phyloP scores from a whole-genome alignment of 176 grass and related monocot species.

The Oryza rufipogon region DNA sequence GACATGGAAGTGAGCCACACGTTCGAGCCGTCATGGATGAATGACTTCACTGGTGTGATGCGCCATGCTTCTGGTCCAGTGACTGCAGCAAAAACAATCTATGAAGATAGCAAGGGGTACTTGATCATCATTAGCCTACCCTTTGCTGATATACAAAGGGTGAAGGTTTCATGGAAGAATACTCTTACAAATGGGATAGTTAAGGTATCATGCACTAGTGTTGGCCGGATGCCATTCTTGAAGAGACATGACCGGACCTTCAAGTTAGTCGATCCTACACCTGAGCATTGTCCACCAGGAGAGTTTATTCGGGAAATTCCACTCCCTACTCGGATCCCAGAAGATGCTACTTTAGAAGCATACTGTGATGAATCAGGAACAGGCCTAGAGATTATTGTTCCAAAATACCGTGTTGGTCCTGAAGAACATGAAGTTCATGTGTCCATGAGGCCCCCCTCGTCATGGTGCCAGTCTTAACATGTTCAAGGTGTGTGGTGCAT shows the following conservation, averaged over 20 bases:
- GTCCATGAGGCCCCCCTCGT: constrained; percentile 73
- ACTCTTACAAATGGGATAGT: constrained; percentile 79
- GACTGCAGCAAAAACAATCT: constrained; percentile 90
- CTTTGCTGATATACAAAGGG: constrained; percentile 76
- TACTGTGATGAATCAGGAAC: constrained; percentile 85
- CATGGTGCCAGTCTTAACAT: constrained; percentile 63
- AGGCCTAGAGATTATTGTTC: constrained; percentile 85
- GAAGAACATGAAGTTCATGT: constrained; percentile 98
- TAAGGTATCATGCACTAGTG: constrained; percentile 75
- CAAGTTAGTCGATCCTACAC: constrained; percentile 70
- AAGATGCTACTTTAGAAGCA: constrained; percentile 84
- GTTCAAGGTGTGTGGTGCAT: constrained; percentile 52
- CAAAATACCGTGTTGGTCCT: constrained; percentile 76
- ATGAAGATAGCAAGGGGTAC: constrained; percentile 88
- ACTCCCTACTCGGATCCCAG: constrained; percentile 81
- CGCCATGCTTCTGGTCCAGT: constrained; percentile 75
- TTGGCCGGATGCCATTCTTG: constrained; percentile 65
- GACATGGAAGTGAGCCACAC: constrained; percentile 55
- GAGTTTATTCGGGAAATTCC: constrained; percentile 88
- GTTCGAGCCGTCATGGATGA: constrained; percentile 69
- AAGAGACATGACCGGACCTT: constrained; percentile 91
- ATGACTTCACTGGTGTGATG: constrained; percentile 92
- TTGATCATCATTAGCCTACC: constrained; percentile 92
- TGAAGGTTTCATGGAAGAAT: constrained; percentile 96
- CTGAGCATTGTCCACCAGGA: constrained; percentile 95